Evolutionary conservation across 192 early-diverging fungal genomes (phyloP).

Genomic region (Linnemannia zychae): DNA sequence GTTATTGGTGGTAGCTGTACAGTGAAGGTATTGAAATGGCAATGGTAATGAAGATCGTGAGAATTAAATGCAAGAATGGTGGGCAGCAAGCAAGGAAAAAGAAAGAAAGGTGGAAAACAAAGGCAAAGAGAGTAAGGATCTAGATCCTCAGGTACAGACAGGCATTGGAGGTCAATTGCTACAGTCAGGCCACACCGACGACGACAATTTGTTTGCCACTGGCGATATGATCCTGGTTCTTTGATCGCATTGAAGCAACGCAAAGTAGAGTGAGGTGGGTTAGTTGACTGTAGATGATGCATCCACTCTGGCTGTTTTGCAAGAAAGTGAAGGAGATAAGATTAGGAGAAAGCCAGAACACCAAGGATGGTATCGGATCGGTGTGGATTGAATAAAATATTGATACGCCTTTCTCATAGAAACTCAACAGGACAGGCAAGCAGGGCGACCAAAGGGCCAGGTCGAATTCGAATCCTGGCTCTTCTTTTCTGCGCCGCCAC

Average conservation of each 20-base stretch:
- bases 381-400: neutral
- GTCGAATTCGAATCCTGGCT: neutral
- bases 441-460: neutral
- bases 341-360: neutral
- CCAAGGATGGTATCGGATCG: neutral
- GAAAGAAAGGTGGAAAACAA: neutral
- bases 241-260: too few species aligned
- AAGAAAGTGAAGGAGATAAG: neutral
- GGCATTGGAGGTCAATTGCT: neutral
- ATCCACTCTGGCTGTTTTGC: neutral
- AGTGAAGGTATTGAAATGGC: neutral
- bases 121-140: neutral
- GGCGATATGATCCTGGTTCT: too few species aligned
- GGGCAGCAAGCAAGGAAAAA: neutral
- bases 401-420: too few species aligned
- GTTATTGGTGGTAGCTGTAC: neutral
- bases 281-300: neutral
- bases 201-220: neutral
- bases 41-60: neutral
- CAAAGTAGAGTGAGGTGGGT: too few species aligned
- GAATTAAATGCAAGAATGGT: neutral
- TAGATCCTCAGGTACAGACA: neutral
- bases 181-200: neutral
- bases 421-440: neutral
- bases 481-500: neutral